Base-by-base conservation (phyloP, 2,329 filamentous ascomycete species). In the Clarireedia monteithiana region DNA sequence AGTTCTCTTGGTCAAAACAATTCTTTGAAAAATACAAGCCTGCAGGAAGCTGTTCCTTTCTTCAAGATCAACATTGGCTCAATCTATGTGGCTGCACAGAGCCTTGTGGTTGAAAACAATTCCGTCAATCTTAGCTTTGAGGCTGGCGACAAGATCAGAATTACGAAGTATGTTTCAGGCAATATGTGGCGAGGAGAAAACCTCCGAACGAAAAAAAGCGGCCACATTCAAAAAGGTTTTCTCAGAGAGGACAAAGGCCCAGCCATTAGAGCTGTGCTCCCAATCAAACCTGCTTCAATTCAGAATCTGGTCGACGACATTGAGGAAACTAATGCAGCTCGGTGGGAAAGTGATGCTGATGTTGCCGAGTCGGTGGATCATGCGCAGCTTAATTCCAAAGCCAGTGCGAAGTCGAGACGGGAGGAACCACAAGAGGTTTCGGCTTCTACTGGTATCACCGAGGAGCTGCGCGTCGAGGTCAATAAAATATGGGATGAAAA, bases 91-190 rank as follows among this genome's bases (percentile, higher is more conserved):
- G 46, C 23, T 48, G 42, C 27, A 17, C 4, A 47, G 40, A 45
- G n/a, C 3, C 23, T 48, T 27, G 14, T 56, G 7, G 55, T 59
- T 14, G 60, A 60, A 9, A 55, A 49, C 23, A 27, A 4, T 39
- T 17, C 10, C 15, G 15, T 14, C 4, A 57, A 52, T 26, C 48
- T 65, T 2, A 55, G 59, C 7, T 40, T 66, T 36, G 15, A 7
- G 3, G 34, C 50, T 10, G 63, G 64, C 1, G 63, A 67, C 26
- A 39, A 55, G 6, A 59, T 67, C 23, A 52, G 50, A 38, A 49
- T 64, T 10, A 15, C 48, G 2, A 63, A 64, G 27, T 55, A 56
- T 38, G 60, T 66, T 17, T 63, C 60, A n/a, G 60, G 62, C 5
- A 59, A 55, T 14, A 36, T 50, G 6, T 58, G 64, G 46, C 30